phyloP scores from a whole-genome alignment of 352 stramenopile genomes.

The Pythium apleroticum region DNA sequence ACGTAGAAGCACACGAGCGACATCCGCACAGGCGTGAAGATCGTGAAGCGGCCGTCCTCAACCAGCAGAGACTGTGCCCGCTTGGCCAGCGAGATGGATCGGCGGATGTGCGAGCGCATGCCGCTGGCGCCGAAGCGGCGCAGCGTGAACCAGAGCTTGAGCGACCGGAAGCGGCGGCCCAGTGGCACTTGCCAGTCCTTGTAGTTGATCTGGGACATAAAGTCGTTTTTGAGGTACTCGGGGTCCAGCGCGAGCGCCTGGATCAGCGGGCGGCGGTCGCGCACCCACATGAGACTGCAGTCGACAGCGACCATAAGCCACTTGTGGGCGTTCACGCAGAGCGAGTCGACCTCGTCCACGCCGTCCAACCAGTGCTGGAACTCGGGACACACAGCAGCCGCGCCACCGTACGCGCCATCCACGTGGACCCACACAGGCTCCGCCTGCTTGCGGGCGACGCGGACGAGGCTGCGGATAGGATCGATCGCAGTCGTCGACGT shows the following conservation, averaged over 20 bases:
- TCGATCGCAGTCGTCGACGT: slow-evolving; percentile 66
- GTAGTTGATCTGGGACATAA: slow-evolving; percentile 57
- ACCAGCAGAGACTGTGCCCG: slow-evolving; percentile 40
- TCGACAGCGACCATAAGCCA: slow-evolving; percentile 71
- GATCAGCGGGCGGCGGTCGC: slow-evolving; percentile 55
- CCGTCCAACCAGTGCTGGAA: slow-evolving; percentile 51
- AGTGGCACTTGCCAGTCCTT: slow-evolving; percentile 82
- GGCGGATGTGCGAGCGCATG: slow-evolving; percentile 52
- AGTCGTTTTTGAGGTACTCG: slow-evolving; percentile 76
- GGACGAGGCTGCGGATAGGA: slow-evolving; percentile 38
- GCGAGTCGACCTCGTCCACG: slow-evolving; percentile 63
- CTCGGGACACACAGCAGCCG: slow-evolving; percentile 51
- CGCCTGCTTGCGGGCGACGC: slow-evolving; percentile 37
- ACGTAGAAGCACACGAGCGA: slow-evolving; percentile 68
- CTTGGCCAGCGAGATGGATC: slow-evolving; percentile 46
- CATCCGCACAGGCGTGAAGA: slow-evolving; percentile 52
- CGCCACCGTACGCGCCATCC: slow-evolving; percentile 66
- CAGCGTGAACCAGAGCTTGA: slow-evolving; percentile 78
- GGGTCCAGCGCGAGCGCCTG: slow-evolving; percentile 56
- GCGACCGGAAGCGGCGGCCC: slow-evolving; percentile 57
- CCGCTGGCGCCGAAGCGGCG: slow-evolving; percentile 56
- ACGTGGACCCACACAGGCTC: slow-evolving; percentile 61
- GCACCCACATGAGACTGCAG: slow-evolving; percentile 65
- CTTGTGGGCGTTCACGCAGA: slow-evolving; percentile 79
- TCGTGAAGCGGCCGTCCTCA: slow-evolving; percentile 46